Percentiles rank a stretch among this genome's conserved stretches.
Conservation (phyloP, 305 asterid species). For the Solanum hybrid region DNA sequence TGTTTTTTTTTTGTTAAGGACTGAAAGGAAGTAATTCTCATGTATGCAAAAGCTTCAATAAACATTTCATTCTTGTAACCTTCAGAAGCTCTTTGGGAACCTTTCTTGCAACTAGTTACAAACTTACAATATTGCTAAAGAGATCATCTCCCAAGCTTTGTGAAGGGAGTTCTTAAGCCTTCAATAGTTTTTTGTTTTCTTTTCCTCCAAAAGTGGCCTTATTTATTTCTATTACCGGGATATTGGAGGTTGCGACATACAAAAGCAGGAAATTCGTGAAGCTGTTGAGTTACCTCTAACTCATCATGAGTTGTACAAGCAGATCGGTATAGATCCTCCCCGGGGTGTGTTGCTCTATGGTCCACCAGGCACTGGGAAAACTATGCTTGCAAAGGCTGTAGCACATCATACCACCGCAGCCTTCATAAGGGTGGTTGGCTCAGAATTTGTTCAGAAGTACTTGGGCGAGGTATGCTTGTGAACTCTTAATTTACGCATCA, state of each 20-base stretch:
- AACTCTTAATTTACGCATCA: background rate
- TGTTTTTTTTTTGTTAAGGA: background rate
- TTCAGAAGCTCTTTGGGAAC: background rate
- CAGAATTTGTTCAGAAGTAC: slow-evolving; percentile 86
- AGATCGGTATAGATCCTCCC: slow-evolving; percentile 89
- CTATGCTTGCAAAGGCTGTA: slow-evolving; percentile 91
- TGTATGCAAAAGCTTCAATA: background rate
- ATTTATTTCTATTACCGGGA: slow-evolving; percentile 25
- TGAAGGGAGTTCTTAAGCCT: background rate
- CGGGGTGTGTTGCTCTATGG: slow-evolving; percentile 90
- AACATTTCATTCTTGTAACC: background rate
- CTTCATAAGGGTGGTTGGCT: slow-evolving; percentile 81
- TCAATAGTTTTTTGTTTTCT: background rate
- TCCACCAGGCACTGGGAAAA: slow-evolving; percentile 91
- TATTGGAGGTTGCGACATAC: slow-evolving; percentile 90
- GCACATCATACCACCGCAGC: slow-evolving; percentile 83
- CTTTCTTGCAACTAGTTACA: background rate
- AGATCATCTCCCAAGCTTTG: background rate
- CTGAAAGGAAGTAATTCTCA: background rate
- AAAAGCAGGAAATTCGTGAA: slow-evolving; percentile 89
- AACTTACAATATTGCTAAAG: background rate
- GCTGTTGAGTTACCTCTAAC: slow-evolving; percentile 89
- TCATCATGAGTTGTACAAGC: slow-evolving; percentile 74
- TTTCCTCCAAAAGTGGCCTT: background rate
- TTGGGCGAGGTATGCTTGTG: slow-evolving; percentile 66